Percentiles rank a stretch among this genome's conserved stretches.
Conservation (phyloP, 768 basidiomycete genomes). For the Boletus tomentosulus region DNA sequence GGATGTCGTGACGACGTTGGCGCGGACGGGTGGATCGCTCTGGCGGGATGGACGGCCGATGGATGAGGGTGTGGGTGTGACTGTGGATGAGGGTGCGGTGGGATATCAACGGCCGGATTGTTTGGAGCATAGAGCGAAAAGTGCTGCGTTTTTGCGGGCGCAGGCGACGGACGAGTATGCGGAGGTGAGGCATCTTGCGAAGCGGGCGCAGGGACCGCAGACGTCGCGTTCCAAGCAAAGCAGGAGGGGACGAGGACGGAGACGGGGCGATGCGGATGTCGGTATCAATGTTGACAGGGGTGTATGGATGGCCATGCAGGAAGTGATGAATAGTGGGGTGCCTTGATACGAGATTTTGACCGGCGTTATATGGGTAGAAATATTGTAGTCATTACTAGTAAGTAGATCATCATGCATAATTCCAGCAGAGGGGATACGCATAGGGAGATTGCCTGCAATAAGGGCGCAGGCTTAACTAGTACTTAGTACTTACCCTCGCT, state of each 20-base stretch:
- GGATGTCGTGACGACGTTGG: conserved; percentile 61
- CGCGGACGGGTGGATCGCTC: conserved; percentile 69
- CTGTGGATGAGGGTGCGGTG: conserved; percentile 1
- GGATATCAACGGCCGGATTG: conserved; percentile 59
- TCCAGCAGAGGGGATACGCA: too few relatives aligned
- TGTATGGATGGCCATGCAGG: conserved; percentile 23
- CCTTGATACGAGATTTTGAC: not conserved
- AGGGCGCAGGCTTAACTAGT: too few relatives aligned
- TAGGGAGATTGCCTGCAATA: too few relatives aligned
- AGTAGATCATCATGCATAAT: too few relatives aligned
- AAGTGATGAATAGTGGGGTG: conserved; percentile 11
- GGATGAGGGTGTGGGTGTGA: conserved; percentile 21
- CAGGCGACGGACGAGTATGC: conserved; percentile 70
- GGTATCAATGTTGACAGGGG: conserved; percentile 7
- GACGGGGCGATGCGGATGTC: not conserved
- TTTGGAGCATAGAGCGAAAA: conserved; percentile 58
- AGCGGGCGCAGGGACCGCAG: conserved; percentile 30
- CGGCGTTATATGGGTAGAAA: too few relatives aligned
- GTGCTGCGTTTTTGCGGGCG: conserved; percentile 66
- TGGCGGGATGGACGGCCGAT: conserved; percentile 57
- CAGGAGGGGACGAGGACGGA: not conserved
- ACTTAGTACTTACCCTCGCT: too few relatives aligned
- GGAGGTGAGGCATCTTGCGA: conserved; percentile 67
- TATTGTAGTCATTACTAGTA: too few relatives aligned
- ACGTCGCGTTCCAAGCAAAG: not conserved